Base-by-base conservation (phyloP, 2,329 filamentous ascomycete species). In the Fusarium xyrophilum region DNA sequence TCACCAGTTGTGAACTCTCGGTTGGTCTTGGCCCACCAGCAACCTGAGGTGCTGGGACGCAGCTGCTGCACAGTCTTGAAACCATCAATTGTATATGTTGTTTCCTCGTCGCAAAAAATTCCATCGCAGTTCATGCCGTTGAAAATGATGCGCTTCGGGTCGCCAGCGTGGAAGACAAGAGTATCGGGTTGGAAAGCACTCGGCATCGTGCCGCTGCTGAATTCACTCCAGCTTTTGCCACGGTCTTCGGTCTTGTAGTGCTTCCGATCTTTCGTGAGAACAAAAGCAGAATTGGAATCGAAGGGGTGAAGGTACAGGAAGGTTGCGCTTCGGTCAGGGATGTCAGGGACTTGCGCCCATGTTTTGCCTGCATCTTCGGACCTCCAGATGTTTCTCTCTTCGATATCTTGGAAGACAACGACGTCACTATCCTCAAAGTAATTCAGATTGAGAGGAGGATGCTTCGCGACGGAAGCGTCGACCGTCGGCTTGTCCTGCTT, bases 381-480 rank as follows among this genome's bases (percentile, higher is more conserved):
- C 63, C 92, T 89, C 79, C 90, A 93, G 53, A 97, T 84, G 66
- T 88, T 88, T 63, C 85, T 84, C 40, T 85, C 85, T 17, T 84
- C 78, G 51, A 82, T 75, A 76, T 97, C 91, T 73, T 91, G 89
- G 76, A 93, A 89, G 46, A 98, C 80, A 62, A 97, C 84, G 53
- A 91, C 87, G 77, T 97, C 90, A 70, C 92, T 94, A 78, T 95
- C 92, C 75, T 96, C 90, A 76, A 99, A 98, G 81, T 97, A 99
- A 80, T 91, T 91, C 69, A 97, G 82, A 76, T 89, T 89, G 56
- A 81, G 77, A 2, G 93, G 92, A 56, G 84, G 79, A 73, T 89
- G 83, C 44, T 91, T 82, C 80, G 97, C 92, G 47, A 85, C 79
- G 55, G 83, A 91, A 62, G 84, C 81, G 65, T 85, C 83, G 73